Conservation (phyloP, 1,139 yeast genomes). For the Diutina rugosa region DNA sequence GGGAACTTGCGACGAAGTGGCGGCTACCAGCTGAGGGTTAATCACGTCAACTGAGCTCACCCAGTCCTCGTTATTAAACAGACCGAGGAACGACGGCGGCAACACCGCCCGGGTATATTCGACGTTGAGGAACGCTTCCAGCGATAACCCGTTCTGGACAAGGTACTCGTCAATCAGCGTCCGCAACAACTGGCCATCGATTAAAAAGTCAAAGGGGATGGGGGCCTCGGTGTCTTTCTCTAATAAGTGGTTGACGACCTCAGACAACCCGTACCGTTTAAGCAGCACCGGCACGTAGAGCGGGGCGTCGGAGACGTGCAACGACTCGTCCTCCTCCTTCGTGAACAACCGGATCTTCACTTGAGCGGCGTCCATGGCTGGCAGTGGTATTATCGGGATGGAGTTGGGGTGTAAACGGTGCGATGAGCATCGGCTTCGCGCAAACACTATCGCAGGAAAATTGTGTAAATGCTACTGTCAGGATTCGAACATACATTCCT, state of each 20-base stretch:
- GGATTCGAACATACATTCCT: background rate
- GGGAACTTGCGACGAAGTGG: slow-evolving; percentile 16
- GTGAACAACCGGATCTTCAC: slow-evolving; percentile 78
- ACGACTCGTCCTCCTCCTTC: slow-evolving; percentile 62
- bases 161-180: slow-evolving; percentile 73
- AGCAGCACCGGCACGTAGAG: slow-evolving; percentile 76
- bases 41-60: slow-evolving; percentile 56
- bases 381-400: background rate
- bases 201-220: slow-evolving; percentile 84
- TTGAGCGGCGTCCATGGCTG: slow-evolving; percentile 10
- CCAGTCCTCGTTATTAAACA: slow-evolving; percentile 94
- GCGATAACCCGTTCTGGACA: slow-evolving; percentile 61
- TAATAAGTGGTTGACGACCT: slow-evolving; percentile 82
- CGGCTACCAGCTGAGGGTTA: slow-evolving; percentile 17
- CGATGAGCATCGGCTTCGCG: background rate
- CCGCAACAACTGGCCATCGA: slow-evolving; percentile 72
- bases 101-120: slow-evolving; percentile 89
- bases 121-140: slow-evolving; percentile 65
- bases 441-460: background rate
- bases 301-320: slow-evolving; percentile 73
- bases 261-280: slow-evolving; percentile 86
- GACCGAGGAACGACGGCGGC: slow-evolving; percentile 85
- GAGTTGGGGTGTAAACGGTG: background rate
- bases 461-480: background rate
- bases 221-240: slow-evolving; percentile 36